Conservation (phyloP, 2,329 filamentous ascomycete species). For the Fusarium verrucosum region DNA sequence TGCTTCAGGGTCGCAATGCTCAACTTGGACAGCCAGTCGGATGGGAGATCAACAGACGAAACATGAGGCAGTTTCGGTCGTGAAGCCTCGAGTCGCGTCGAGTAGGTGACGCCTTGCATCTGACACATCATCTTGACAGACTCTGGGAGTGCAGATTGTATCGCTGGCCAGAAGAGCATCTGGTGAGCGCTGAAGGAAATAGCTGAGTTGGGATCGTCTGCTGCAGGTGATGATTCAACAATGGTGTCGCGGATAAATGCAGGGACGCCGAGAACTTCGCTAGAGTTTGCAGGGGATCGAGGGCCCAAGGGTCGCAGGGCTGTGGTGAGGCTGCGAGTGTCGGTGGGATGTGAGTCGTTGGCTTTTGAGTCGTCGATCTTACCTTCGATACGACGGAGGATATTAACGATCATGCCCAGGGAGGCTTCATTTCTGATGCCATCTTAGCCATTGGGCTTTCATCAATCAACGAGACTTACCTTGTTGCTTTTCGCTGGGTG, state of each 20-base stretch:
- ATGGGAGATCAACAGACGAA: background rate
- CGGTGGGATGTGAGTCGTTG: background rate
- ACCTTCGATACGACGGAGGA: conserved; percentile 32
- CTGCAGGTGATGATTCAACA: background rate
- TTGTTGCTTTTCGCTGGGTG: conserved; percentile 20
- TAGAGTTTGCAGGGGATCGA: conserved; percentile 25
- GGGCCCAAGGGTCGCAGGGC: conserved; percentile 9
- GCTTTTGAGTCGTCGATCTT: conserved; percentile 27
- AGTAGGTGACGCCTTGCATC: conserved; percentile 18
- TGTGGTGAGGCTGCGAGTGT: background rate
- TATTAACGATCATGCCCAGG: conserved; percentile 33
- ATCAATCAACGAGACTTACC: background rate
- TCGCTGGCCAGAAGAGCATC: conserved; percentile 23
- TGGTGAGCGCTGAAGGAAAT: conserved; percentile 28
- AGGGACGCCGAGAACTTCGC: conserved; percentile 24
- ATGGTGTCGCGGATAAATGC: conserved; percentile 16
- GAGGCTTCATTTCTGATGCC: conserved; percentile 23
- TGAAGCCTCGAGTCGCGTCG: conserved; percentile 13
- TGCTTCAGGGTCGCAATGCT: conserved; percentile 26
- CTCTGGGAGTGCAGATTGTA: conserved; percentile 3
- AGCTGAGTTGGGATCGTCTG: conserved; percentile 6
- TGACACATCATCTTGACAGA: conserved; percentile 27
- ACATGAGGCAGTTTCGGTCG: conserved; percentile 12
- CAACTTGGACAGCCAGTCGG: background rate
- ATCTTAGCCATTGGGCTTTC: background rate